Evolutionary conservation across 1,284 basidiomycete genomes (phyloP), one percentile per base, ranked within the genome.

Genomic region (Omphalotus olearius): DNA sequence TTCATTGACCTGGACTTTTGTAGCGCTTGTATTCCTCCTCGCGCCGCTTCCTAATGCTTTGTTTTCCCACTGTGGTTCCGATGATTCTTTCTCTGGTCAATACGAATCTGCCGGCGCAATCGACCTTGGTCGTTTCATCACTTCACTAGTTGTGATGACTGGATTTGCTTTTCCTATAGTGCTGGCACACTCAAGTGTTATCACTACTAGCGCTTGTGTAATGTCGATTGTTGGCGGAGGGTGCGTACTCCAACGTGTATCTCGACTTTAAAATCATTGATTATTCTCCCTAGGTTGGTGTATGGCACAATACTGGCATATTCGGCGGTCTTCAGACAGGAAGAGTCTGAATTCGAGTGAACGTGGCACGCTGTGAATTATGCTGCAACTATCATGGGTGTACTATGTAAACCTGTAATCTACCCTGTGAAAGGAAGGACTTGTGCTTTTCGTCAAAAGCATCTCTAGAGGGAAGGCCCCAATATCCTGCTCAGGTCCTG

Each of bases 161-260:
- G 97, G 97, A 36, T 91, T 99, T 57, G 91, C 95, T 4, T 74
- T 99, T 16, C 97, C 97, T 0, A 76, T 98, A 48, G 85, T 98
- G 25, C 81, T 99, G 37, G 88, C 93, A 4, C 97, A 99, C 63
- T 89, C 96, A 2, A 86, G 88, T 54, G 77, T 99, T 56, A 98
- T 99, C 62, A 76, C 82, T 52, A 78, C 83, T 0, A 83, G 82
- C 11, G 97, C 97, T 26, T 93, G 90, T 67, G 84, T 80, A 62
- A 98, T 99, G 96, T 93, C 92, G 25, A 92, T 98, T 56, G 76
- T 88, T 26, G 97, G 97, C 20, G 97, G 97, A 68, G 84, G 80
- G 87, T 91, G 66, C 59, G 79, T 77, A 33, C 48, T 28, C 28
- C n/a, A 38, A 47, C 30, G 10, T 35, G 28, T 28, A 20, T 17